Evolutionary conservation across 108 stramenopile species (phyloP).

Genomic region (Aureococcus anophagefferens): DNA sequence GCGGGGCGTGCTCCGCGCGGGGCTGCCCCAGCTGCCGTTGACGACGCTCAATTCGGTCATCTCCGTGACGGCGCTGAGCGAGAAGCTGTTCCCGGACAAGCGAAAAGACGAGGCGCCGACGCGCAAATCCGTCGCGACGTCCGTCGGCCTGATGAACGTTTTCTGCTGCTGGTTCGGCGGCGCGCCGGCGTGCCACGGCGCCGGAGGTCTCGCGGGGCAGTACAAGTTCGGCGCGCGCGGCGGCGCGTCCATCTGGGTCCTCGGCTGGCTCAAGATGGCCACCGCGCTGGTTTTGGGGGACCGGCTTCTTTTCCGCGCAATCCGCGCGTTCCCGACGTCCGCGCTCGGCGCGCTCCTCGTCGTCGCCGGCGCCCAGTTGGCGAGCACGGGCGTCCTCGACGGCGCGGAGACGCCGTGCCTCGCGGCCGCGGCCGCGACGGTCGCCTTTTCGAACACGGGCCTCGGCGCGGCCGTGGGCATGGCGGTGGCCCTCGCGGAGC

Average conservation of each 20-base stretch:
- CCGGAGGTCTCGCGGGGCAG: conserved; percentile 73
- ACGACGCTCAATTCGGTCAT: conserved; percentile 69
- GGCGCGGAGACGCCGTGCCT: too few species aligned
- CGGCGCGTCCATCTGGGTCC: conserved; percentile 60
- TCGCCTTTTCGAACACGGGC: too few species aligned
- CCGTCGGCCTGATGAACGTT: conserved; percentile 65
- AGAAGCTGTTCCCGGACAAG: conserved; percentile 59
- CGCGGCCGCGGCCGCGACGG: too few species aligned
- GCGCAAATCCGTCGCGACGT: conserved; percentile 50
- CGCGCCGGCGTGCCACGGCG: conserved; percentile 77
- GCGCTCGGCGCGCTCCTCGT: conserved; percentile 60
- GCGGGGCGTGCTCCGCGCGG: conserved; percentile 55
- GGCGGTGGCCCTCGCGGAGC: too few species aligned
- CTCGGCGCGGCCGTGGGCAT: too few species aligned
- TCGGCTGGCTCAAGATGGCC: conserved; percentile 54
- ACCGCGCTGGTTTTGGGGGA: conserved; percentile 51
- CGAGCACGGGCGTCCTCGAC: conserved; percentile 34
- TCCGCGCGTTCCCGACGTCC: conserved; percentile 45
- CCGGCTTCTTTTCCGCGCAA: not conserved
- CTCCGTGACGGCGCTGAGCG: conserved; percentile 57
- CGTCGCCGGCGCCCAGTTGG: conserved; percentile 65
- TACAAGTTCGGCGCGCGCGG: conserved; percentile 65
- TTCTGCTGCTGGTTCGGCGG: conserved; percentile 56
- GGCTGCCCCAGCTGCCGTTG: conserved; percentile 66
- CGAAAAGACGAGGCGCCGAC: conserved; percentile 7